phyloP scores from a whole-genome alignment of 2,329 filamentous ascomycete species.

The Fusarium newnesense region DNA sequence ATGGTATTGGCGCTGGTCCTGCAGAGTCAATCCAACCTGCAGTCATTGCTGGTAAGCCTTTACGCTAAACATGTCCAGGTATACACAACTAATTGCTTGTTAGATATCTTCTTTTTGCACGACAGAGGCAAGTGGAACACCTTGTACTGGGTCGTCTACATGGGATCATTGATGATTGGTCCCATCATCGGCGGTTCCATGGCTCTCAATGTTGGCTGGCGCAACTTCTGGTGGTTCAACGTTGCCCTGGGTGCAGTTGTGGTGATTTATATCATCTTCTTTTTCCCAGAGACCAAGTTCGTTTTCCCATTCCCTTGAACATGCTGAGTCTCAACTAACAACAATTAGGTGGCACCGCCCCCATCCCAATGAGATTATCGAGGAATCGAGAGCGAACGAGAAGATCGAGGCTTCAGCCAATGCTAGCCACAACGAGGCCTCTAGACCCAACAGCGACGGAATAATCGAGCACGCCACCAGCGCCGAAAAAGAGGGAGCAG shows the following conservation, averaged over 20 bases:
- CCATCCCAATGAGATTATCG: not conserved
- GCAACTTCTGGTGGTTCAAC: constrained; percentile 1
- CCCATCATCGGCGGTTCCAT: not conserved
- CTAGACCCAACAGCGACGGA: not conserved
- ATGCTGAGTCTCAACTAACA: not conserved
- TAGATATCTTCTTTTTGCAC: not conserved
- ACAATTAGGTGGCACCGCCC: not conserved
- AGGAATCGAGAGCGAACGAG: not conserved
- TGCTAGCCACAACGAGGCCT: not conserved
- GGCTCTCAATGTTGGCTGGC: not conserved
- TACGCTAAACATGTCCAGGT: not conserved
- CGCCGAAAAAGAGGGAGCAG: not conserved
- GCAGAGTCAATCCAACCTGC: not conserved
- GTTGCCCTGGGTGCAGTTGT: not conserved
- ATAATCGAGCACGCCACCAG: not conserved
- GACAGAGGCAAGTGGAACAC: constrained; percentile 4
- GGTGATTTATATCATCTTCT: not conserved
- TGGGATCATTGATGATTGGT: not conserved
- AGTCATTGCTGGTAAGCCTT: not conserved
- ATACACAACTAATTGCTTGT: not conserved
- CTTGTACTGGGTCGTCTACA: not conserved
- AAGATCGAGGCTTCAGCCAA: not conserved
- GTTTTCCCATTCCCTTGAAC: not conserved
- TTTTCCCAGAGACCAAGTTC: not conserved
- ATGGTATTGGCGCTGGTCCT: not conserved